phyloP scores from a whole-genome alignment of 2,329 filamentous ascomycete species.

The Fusarium sp. region DNA sequence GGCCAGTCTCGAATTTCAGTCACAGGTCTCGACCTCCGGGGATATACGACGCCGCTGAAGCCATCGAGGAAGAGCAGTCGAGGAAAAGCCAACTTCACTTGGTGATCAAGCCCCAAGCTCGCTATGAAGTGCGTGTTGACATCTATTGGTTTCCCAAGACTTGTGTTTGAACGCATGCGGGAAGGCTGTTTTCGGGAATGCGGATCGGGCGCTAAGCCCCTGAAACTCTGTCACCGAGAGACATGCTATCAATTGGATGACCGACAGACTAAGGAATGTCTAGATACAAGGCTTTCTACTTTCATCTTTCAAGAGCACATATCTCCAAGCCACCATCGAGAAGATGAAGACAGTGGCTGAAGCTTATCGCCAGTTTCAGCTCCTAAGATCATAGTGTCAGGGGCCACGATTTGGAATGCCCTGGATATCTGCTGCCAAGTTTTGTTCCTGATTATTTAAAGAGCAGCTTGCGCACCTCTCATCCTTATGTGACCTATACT shows the following conservation, averaged over 20 bases:
- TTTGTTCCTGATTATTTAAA: constrained; percentile 5
- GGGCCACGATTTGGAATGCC: neutral
- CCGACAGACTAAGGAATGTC: constrained; percentile 1
- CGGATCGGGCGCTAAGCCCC: neutral
- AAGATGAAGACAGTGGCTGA: constrained; percentile 1
- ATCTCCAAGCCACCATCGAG: neutral
- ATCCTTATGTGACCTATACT: rapidly evolving
- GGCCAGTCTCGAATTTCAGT: rapidly evolving
- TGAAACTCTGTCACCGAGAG: neutral
- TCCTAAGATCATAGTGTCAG: neutral
- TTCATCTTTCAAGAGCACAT: neutral
- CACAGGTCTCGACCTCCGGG: no score
- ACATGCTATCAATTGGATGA: neutral
- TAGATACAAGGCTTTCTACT: neutral
- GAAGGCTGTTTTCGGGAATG: constrained; percentile 2
- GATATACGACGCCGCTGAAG: neutral
- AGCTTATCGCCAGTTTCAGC: neutral
- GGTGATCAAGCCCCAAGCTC: neutral
- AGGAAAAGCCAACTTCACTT: rapidly evolving
- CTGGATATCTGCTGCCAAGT: neutral
- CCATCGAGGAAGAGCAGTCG: rapidly evolving
- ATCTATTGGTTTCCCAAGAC: neutral
- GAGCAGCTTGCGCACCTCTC: neutral
- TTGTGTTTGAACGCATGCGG: neutral
- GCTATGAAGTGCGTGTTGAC: rapidly evolving